A percentile compares a stretch with the other conserved stretches of the same genome.
Evolutionary conservation across 352 stramenopile genomes (phyloP).

Genomic region (Phytophthora pluvialis): DNA sequence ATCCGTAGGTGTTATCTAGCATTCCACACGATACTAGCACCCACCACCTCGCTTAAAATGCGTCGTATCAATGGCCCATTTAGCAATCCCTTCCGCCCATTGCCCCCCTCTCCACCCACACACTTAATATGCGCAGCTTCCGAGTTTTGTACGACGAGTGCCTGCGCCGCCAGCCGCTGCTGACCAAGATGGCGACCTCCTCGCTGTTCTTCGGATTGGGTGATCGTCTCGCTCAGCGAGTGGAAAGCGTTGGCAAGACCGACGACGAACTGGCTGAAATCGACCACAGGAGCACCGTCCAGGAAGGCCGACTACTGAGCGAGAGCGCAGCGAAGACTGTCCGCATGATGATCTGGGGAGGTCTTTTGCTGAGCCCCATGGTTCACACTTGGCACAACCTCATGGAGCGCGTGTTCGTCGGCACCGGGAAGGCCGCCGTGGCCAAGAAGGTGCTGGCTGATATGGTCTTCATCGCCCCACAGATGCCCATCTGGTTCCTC

Average conservation of each 20-base stretch:
- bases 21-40: no score
- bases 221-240: conserved; percentile 47
- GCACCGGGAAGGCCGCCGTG: conserved; percentile 25
- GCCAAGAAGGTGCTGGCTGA: conserved; percentile 44
- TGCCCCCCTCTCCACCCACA: no score
- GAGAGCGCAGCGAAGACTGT: conserved; percentile 35
- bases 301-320: conserved; percentile 21
- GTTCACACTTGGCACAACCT: conserved; percentile 92
- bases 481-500: conserved; percentile 42
- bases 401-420: conserved; percentile 59
- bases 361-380: conserved; percentile 81
- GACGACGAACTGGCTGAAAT: conserved; percentile 24
- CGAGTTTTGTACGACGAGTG: conserved; percentile 50
- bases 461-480: conserved; percentile 37
- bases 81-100: no score
- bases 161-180: conserved; percentile 46
- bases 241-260: conserved; percentile 31
- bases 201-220: conserved; percentile 58
- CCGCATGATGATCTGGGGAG: conserved; percentile 86
- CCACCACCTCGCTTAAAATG: no score
- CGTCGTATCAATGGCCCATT: no score
- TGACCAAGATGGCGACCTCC: conserved; percentile 69
- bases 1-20: no score
- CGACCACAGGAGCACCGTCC: conserved; percentile 1
- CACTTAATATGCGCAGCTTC: conserved; percentile 38